Base-by-base conservation (phyloP, 192 early-diverging fungal genomes). In the Funneliformis mosseae region DNA sequence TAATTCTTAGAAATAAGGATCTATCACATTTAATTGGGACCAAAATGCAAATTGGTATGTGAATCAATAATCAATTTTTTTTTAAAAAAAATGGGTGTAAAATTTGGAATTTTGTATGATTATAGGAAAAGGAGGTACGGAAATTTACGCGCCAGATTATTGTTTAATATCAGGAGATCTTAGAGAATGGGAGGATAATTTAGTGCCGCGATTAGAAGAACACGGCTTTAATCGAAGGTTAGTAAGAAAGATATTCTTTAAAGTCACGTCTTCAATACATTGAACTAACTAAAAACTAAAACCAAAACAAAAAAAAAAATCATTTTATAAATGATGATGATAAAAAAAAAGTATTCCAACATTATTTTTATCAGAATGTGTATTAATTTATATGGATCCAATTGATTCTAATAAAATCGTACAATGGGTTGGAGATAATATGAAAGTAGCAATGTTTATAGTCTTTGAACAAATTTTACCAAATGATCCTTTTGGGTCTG, bases 381-480 rank as follows among this genome's bases (percentile, higher is more conserved):
- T 97, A 23, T 85, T 98, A 46, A 93, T 99, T 8, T 99, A 99
- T 84, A 82, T 98, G 38, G 88, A 91, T 45, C 89, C 95, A 1
- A 21, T 73, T 10, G 85, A 89, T 68, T 91, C 94, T 0, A 88
- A 93, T 60, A 60, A 60, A 5, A 92, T 99, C 48, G 70, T 99
- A 5, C 81, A 90, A 66, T 95, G 94, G 95, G 88, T 92, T 60
- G 90, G 89, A 0, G 45, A 80, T 6, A 81, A 86, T 25, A 79
- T 92, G 46, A 63, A 75, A 1, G 78, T 85, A 18, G 83, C 91
- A 7, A 45, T 92, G 18, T 94, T 97, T 78, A 79, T 96, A 16
- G 87, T 93, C 5, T 99, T 97, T 83, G 98, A 99, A 78, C 97
- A 97, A 86, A 96, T 99, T 76, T 83, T 90, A 28, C 98, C 98